These are phyloP conservation scores for Diplogelasinospora grovesii DNA, from an alignment of 495 filamentous ascomycete genomes.

Conservation along the genomic window DNA sequence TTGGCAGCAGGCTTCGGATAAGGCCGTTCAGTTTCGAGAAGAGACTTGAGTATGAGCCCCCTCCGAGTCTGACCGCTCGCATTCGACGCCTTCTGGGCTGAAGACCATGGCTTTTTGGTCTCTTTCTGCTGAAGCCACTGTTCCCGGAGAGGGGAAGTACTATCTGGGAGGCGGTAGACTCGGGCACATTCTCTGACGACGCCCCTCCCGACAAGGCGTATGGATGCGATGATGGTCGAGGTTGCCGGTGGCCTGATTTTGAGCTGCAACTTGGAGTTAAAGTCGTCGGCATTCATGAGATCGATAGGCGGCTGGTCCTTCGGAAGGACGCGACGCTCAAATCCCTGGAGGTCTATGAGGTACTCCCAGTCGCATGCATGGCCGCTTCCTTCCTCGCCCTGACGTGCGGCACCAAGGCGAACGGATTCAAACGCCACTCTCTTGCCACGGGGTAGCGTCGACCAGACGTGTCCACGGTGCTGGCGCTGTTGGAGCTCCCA, in stretches of 20 bases:
- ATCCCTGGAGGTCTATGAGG: too few species aligned
- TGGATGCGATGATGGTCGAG: slow-evolving; percentile 26
- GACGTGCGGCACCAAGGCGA: slow-evolving; percentile 64
- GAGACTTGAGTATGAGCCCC: slow-evolving; percentile 45
- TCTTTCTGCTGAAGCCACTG: slow-evolving; percentile 39
- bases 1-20: slow-evolving; percentile 15
- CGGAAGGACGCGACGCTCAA: too few species aligned
- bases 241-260: slow-evolving; percentile 13
- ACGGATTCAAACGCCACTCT: slow-evolving; percentile 68
- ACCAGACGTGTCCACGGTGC: slow-evolving; percentile 60
- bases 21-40: slow-evolving; percentile 31
- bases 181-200: slow-evolving; percentile 35
- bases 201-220: slow-evolving; percentile 34
- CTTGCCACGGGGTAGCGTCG: slow-evolving; percentile 75
- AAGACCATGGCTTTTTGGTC: background rate
- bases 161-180: slow-evolving; percentile 40
- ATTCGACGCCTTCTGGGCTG: slow-evolving; percentile 12
- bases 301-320: too few species aligned
- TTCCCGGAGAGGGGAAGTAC: slow-evolving; percentile 19
- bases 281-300: too few species aligned
- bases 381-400: slow-evolving; percentile 77
- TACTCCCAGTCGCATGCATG: slow-evolving; percentile 85
- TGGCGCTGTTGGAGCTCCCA: slow-evolving; percentile 66
- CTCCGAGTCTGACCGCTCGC: slow-evolving; percentile 45
- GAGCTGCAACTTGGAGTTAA: too few species aligned